Base-by-base conservation (phyloP, 176 grass and related monocot genomes). In the Eragrostis curvula region DNA sequence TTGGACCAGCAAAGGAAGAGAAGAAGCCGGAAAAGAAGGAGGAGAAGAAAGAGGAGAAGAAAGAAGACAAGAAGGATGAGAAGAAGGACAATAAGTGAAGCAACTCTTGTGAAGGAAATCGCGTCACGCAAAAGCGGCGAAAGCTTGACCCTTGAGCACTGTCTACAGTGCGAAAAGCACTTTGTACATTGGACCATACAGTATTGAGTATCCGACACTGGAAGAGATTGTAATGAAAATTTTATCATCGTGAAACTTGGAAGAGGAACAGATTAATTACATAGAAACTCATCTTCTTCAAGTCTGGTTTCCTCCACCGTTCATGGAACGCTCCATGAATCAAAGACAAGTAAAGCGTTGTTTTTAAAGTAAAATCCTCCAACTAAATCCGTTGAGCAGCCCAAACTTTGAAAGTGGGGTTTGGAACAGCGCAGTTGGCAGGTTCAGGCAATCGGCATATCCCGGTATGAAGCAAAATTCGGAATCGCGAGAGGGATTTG, bases 1-100 rank as follows among this genome's bases (percentile, higher is more conserved):
- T 97, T 9, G 95, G 95, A 3, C 95, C 86, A 0, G 95, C 92
- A 50, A 94, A 94, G 81, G 95, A 92, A 72, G 89, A 94, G 72
- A 92, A 94, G 85, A 94, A 94, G 71, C 81, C 86, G 20, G 86
- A 89, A 15, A 91, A 89, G 64, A 91, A 93, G 65, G 73, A 85
- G 0, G 82, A 85, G 5, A 89, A 96, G 53, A 81, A 87, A 11
- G 71, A 84, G 3, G 87, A 77, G 3, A 89, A 91, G 48, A 86
- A 88, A 18, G 55, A 70, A 3, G 66, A 73, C 8, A 82, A 76
- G 62, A 58, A 75, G 1, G 67, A 52, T 0, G 74, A 73, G 9
- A 56, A 68, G 52, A n/a, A 68, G 5, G 88, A 75, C 18, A 90
- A 87, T 60, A 91, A 92, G 70, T 85, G 73, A 94, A 86, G 73